Percentiles rank a stretch among this genome's conserved stretches.
Conservation (phyloP, 176 grass and related monocot genomes). For the Hordeum marinum region DNA sequence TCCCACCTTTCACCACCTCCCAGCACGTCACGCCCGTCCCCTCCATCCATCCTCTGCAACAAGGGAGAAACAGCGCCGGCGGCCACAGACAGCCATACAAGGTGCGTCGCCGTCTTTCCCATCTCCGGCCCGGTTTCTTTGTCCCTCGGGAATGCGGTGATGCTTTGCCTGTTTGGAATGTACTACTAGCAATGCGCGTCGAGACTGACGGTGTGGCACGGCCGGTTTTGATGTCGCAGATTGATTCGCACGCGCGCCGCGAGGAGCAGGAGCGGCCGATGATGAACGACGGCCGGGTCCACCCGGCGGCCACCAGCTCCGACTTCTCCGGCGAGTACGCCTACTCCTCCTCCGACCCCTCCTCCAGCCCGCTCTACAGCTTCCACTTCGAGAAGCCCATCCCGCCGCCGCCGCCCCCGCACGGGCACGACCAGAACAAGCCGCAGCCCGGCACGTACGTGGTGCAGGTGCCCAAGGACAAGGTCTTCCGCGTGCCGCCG, state of each 20-base stretch:
- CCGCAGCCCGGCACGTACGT: conserved; percentile 30
- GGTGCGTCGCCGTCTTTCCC: background rate
- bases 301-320: conserved; percentile 26
- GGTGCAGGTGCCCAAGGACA: conserved; percentile 65
- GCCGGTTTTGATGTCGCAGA: background rate
- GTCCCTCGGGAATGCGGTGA: no score
- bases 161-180: no score
- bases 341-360: conserved; percentile 32
- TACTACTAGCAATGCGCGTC: no score
- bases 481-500: conserved; percentile 63
- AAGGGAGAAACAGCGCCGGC: background rate
- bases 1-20: background rate
- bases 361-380: conserved; percentile 50
- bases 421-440: background rate
- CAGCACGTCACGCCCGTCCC: conserved; percentile 8
- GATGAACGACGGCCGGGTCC: conserved; percentile 41
- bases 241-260: conserved; percentile 26
- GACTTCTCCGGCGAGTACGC: conserved; percentile 53
- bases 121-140: background rate
- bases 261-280: conserved; percentile 33
- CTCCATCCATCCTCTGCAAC: background rate
- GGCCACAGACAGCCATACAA: background rate
- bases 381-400: conserved; percentile 55
- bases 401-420: background rate
- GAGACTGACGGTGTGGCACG: no score